A percentile compares a stretch with the other conserved stretches of the same genome.
phyloP scores from a whole-genome alignment of 139 green algal genomes.

The Chlamydomonas schloesseri region DNA sequence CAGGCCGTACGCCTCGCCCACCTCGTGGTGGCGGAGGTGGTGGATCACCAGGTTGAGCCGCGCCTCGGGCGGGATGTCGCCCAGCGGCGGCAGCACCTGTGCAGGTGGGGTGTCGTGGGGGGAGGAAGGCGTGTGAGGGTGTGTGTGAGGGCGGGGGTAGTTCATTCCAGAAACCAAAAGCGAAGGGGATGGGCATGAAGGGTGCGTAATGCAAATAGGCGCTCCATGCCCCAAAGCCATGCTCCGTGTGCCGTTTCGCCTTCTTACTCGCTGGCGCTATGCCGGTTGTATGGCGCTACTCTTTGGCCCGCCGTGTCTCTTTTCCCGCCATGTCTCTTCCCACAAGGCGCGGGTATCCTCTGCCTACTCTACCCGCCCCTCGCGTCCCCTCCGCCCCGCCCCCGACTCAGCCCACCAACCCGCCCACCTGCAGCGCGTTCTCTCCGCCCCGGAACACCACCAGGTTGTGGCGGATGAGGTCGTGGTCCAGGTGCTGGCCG shows the following conservation, averaged over 20 bases:
- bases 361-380: no score
- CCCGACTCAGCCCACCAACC: no score
- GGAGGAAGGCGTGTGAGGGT: not conserved
- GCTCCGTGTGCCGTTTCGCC: no score
- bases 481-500: slow-evolving; percentile 67
- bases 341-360: not conserved
- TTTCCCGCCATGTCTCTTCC: not conserved
- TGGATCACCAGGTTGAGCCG: slow-evolving; percentile 88
- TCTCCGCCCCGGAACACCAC: slow-evolving; percentile 84
- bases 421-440: slow-evolving; percentile 72
- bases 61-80: slow-evolving; percentile 80
- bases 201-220: no score
- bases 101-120: not conserved
- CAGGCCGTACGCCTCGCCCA: slow-evolving; percentile 78
- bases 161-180: no score
- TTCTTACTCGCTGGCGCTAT: no score
- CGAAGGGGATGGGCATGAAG: no score
- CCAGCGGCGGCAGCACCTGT: slow-evolving; percentile 79
- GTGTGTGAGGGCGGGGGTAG: not conserved
- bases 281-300: no score
- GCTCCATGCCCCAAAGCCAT: not conserved
- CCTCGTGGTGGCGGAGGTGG: slow-evolving; percentile 73
- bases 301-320: no score
- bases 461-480: slow-evolving; percentile 86
- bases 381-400: no score